Percentiles rank a stretch among this genome's conserved stretches.
These are phyloP conservation scores for Narthecium ossifragum DNA, from an alignment of 106 monocot genomes.

Conservation along the genomic window DNA sequence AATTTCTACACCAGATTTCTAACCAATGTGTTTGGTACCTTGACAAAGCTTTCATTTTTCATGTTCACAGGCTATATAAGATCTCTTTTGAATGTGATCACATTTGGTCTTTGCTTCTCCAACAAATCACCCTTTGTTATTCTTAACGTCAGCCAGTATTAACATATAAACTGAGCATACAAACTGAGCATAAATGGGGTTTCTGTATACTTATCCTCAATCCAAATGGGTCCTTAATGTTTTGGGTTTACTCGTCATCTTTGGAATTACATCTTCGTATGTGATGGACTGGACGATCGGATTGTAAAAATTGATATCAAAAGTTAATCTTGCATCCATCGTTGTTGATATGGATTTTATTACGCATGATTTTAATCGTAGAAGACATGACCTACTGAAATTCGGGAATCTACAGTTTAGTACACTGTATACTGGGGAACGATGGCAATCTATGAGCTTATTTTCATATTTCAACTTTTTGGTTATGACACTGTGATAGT, in stretches of 20 bases:
- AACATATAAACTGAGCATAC: too few relatives aligned
- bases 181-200: not conserved
- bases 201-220: too few relatives aligned
- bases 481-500: too few relatives aligned
- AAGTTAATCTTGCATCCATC: too few relatives aligned
- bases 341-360: too few relatives aligned
- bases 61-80: slow-evolving; percentile 49
- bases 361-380: too few relatives aligned
- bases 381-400: too few relatives aligned
- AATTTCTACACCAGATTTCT: not conserved
- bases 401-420: too few relatives aligned
- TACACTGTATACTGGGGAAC: too few relatives aligned
- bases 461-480: too few relatives aligned
- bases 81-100: slow-evolving; percentile 49
- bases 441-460: too few relatives aligned
- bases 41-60: not conserved
- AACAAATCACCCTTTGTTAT: slow-evolving; percentile 61
- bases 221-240: not conserved
- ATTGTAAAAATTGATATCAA: slow-evolving; percentile 80
- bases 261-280: slow-evolving; percentile 50
- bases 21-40: not conserved
- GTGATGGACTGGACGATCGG: slow-evolving; percentile 85
- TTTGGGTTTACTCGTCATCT: not conserved
- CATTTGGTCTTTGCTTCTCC: slow-evolving; percentile 76
- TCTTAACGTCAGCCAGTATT: slow-evolving; percentile 78